Evolutionary conservation across 2,329 filamentous ascomycete genomes (phyloP).

Genomic region (Colletotrichum sp.): DNA sequence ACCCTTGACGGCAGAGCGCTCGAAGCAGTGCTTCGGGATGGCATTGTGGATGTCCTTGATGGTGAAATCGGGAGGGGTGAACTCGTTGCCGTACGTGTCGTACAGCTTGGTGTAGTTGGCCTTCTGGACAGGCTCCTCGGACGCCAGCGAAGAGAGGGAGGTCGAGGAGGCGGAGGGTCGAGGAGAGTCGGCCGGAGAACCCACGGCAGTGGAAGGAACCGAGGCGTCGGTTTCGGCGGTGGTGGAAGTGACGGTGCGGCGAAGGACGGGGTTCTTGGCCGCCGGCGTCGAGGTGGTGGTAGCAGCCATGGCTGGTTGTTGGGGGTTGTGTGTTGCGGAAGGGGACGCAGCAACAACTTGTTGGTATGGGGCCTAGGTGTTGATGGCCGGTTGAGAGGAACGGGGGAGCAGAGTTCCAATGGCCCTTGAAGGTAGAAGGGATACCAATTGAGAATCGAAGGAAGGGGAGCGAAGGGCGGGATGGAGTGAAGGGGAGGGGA

Average conservation of each 20-base stretch:
- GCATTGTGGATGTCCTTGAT: conserved; percentile 98
- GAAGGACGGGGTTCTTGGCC: conserved; percentile 48
- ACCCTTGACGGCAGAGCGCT: conserved; percentile 79
- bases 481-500: neutral
- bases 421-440: conserved; percentile 6
- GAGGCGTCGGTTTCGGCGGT: conserved; percentile 48
- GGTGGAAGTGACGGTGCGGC: conserved; percentile 49
- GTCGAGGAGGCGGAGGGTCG: conserved; percentile 77
- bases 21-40: conserved; percentile 96
- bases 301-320: conserved; percentile 47
- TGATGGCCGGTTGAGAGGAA: conserved; percentile 2
- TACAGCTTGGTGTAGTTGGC: conserved; percentile 68
- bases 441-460: neutral
- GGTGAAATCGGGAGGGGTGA: conserved; percentile 91
- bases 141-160: conserved; percentile 88
- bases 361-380: neutral
- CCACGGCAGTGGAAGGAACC: conserved; percentile 58
- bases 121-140: conserved; percentile 57
- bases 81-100: conserved; percentile 94
- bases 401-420: conserved; percentile 12
- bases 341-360: neutral
- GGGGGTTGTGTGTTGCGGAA: neutral
- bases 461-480: neutral
- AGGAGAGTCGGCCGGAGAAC: conserved; percentile 64
- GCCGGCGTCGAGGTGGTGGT: conserved; percentile 45